Percentiles rank a stretch among this genome's conserved stretches.
Evolutionary conservation across 2,329 filamentous ascomycete genomes (phyloP).

Genomic region (Colletotrichum eremochloae): DNA sequence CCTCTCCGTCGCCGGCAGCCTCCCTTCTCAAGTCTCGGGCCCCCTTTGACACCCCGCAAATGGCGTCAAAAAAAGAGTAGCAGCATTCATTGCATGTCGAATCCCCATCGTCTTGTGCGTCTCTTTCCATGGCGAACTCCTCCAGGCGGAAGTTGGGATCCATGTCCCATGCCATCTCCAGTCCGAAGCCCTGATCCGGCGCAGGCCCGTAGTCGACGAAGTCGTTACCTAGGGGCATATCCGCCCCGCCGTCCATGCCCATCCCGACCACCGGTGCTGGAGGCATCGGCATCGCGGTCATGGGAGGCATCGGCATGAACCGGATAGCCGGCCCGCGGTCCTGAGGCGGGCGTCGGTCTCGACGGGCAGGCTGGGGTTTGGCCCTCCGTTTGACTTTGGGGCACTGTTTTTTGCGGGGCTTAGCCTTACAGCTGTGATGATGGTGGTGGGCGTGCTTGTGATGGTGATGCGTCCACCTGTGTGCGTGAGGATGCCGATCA

Average conservation of each 20-base stretch:
- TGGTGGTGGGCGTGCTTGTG: slow-evolving; percentile 5
- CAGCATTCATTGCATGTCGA: slow-evolving; percentile 25
- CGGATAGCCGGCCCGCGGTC: not conserved
- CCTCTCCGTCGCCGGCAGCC: not conserved
- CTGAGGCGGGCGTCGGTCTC: not conserved
- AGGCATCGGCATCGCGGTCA: slow-evolving; percentile 21
- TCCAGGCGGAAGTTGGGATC: slow-evolving; percentile 20
- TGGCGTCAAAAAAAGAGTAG: slow-evolving; percentile 22
- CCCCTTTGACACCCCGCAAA: slow-evolving; percentile 20
- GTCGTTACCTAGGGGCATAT: slow-evolving; percentile 16
- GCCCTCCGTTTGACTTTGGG: not conserved
- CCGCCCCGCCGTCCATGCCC: slow-evolving; percentile 4
- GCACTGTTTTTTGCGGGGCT: not conserved
- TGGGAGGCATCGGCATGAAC: slow-evolving; percentile 33
- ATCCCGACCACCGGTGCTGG: slow-evolving; percentile 17
- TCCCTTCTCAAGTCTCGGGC: slow-evolving; percentile 21
- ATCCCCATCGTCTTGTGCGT: slow-evolving; percentile 5
- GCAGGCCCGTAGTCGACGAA: slow-evolving; percentile 39
- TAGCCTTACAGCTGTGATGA: not conserved
- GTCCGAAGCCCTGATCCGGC: slow-evolving; percentile 27
- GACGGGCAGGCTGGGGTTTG: not conserved
- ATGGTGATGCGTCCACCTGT: slow-evolving; percentile 27
- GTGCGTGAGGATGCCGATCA: slow-evolving; percentile 5
- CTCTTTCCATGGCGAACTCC: slow-evolving; percentile 5
- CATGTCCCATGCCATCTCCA: slow-evolving; percentile 23